Base-by-base conservation (phyloP, 1,284 basidiomycete genomes). In the Ganoderma meredithae region DNA sequence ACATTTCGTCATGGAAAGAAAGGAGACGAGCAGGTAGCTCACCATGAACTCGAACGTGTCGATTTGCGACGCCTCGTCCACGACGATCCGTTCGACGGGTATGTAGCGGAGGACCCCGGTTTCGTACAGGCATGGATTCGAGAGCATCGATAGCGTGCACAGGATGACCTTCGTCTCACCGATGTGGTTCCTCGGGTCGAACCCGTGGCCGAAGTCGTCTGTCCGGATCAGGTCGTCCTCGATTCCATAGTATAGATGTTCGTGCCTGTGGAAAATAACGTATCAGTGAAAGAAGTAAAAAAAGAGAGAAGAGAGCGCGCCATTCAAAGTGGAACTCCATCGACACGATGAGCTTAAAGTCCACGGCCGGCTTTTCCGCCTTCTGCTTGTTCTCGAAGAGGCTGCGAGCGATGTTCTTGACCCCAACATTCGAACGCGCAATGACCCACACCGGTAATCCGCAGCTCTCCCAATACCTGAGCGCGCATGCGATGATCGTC, bases 111-210 rank as follows among this genome's bases (percentile, higher is more conserved):
- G 68, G 44, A 79, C 64, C 0, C 75, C 77, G 1, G 44, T 33
- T 0, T 56, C 19, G 8, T 53, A 22, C 2, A 80, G 67, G 15
- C 62, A 63, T 0, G 71, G 56, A 67, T 82, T 86, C 0, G 89
- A 90, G 3, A 93, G 82, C 88, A 92, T 93, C 73, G 83, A 82
- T 0, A 93, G 76, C n/a, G 92, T 93, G 71, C 88, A 91, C 9
- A 93, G 79, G 6, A 93, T 83, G 0, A 93, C 84, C 72, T 80
- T 78, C 58, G 79, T 81, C 22, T 77, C 83, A 27, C 69, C 66
- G 72, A 73, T 27, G 19, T 47, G 0, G 43, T 72, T 65, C 15
- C 60, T 65, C 3, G 62, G 65, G 31, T 65, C 60, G 39, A 68
- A 64, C 5, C 6, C 63, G 13, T 44, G 19, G 1, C 40, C 39